Conservation (phyloP, 371 early-diverging fungal genomes). For the Ecytonucleospora hepatopenaei region DNA sequence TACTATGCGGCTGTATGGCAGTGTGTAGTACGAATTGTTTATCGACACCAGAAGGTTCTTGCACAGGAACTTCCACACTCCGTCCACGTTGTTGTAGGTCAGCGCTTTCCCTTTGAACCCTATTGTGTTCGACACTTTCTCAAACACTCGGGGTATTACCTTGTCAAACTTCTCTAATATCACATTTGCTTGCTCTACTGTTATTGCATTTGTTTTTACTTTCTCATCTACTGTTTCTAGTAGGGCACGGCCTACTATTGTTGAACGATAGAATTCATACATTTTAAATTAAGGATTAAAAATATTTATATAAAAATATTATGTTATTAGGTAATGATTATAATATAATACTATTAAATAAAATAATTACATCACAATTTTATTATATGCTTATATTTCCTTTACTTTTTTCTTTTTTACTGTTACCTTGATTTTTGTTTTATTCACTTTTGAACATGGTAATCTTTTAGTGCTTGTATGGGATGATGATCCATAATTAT, state of each 20-base stretch:
- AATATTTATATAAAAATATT: no score
- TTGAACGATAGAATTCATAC: slow-evolving; percentile 56
- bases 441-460: no score
- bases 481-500: no score
- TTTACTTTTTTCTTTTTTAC: no score
- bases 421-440: no score
- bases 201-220: slow-evolving; percentile 46
- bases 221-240: slow-evolving; percentile 55
- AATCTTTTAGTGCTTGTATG: no score
- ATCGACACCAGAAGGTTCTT: slow-evolving; percentile 55
- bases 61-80: slow-evolving; percentile 57
- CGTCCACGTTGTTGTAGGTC: slow-evolving; percentile 56
- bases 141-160: slow-evolving; percentile 51
- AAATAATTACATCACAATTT: no score
- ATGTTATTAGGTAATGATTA: no score
- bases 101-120: slow-evolving; percentile 54
- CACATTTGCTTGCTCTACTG: slow-evolving; percentile 50
- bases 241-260: slow-evolving; percentile 54
- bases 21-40: slow-evolving; percentile 50
- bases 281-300: slow-evolving; percentile 23
- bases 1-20: slow-evolving; percentile 52
- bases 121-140: slow-evolving; percentile 49
- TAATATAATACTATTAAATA: no score
- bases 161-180: slow-evolving; percentile 53
- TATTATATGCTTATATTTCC: no score